A percentile compares a stretch with the other conserved stretches of the same genome.
phyloP scores from a whole-genome alignment of 2,329 filamentous ascomycete genomes.

The Diaporthe australafricana region DNA sequence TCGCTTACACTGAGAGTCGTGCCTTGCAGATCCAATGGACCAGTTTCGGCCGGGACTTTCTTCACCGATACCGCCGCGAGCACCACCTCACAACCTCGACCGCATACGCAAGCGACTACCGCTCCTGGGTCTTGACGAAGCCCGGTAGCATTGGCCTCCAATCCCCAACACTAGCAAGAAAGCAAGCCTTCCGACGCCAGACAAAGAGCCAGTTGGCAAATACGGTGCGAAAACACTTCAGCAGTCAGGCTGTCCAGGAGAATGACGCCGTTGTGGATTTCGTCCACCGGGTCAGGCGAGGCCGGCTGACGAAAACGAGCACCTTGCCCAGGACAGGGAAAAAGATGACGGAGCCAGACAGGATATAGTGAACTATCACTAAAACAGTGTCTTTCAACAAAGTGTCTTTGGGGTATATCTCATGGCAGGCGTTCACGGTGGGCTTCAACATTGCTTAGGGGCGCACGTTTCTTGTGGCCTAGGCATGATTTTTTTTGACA shows the following conservation, averaged over 20 bases:
- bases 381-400: neutral
- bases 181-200: slow-evolving; percentile 73
- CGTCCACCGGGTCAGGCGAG: slow-evolving; percentile 75
- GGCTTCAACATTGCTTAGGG: neutral
- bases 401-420: neutral
- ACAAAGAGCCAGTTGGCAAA: slow-evolving; percentile 79
- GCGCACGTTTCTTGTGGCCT: slow-evolving; percentile 8
- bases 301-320: slow-evolving; percentile 56
- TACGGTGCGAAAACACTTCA: slow-evolving; percentile 85
- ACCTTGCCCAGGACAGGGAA: slow-evolving; percentile 43
- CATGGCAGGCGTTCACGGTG: slow-evolving; percentile 10
- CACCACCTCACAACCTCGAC: slow-evolving; percentile 78
- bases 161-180: slow-evolving; percentile 81
- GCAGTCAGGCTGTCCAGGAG: slow-evolving; percentile 81
- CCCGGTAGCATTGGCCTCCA: slow-evolving; percentile 74
- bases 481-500: slow-evolving; percentile 12
- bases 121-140: slow-evolving; percentile 70
- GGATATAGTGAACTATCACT: slow-evolving; percentile 28
- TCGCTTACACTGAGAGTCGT: slow-evolving; percentile 6
- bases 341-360: slow-evolving; percentile 38
- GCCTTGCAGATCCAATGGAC: slow-evolving; percentile 70
- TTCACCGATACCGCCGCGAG: slow-evolving; percentile 81
- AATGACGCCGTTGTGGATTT: slow-evolving; percentile 86
- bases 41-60: slow-evolving; percentile 72
- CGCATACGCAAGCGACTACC: slow-evolving; percentile 74